These are phyloP conservation scores for Dactylellina leptospora DNA, from an alignment of 2,329 filamentous ascomycete species.

Conservation along the genomic window DNA sequence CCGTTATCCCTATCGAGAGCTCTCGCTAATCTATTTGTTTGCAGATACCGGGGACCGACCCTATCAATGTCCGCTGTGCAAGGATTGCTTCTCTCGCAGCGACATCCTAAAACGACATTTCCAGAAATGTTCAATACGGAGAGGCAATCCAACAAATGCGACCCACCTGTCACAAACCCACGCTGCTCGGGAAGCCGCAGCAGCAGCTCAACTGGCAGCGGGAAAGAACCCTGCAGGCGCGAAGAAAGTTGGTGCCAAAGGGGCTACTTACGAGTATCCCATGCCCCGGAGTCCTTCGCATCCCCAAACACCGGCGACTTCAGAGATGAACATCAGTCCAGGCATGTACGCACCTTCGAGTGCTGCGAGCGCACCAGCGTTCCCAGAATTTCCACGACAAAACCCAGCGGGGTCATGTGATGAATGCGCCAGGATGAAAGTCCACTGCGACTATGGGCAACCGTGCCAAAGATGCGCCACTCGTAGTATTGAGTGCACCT, in stretches of 20 bases:
- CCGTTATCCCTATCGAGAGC: slow-evolving; percentile 25
- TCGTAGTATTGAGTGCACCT: slow-evolving; percentile 55
- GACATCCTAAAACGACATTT: slow-evolving; percentile 99
- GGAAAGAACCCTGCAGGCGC: slow-evolving; percentile 30
- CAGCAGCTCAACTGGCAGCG: slow-evolving; percentile 61
- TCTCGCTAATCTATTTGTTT: slow-evolving; percentile 59
- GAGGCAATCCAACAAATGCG: slow-evolving; percentile 92
- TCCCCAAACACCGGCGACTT: slow-evolving; percentile 43
- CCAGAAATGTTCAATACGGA: slow-evolving; percentile 96
- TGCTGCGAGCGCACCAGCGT: slow-evolving; percentile 65
- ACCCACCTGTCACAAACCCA: slow-evolving; percentile 94
- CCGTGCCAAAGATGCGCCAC: slow-evolving; percentile 55
- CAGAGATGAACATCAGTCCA: slow-evolving; percentile 42
- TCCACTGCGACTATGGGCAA: slow-evolving; percentile 54
- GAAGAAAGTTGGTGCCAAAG: slow-evolving; percentile 32
- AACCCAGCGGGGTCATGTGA: slow-evolving; percentile 66
- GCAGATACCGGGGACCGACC: slow-evolving; percentile 95
- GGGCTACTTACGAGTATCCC: slow-evolving; percentile 32
- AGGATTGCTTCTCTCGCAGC: slow-evolving; percentile 96
- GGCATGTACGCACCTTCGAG: slow-evolving; percentile 45
- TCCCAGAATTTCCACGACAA: slow-evolving; percentile 70
- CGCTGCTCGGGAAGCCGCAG: slow-evolving; percentile 70
- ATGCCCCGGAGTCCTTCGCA: slow-evolving; percentile 46
- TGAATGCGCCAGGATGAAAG: slow-evolving; percentile 55
- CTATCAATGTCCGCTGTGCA: slow-evolving; percentile 97